phyloP scores from a whole-genome alignment of 208 protist species.

The Cochliopodium minus region DNA sequence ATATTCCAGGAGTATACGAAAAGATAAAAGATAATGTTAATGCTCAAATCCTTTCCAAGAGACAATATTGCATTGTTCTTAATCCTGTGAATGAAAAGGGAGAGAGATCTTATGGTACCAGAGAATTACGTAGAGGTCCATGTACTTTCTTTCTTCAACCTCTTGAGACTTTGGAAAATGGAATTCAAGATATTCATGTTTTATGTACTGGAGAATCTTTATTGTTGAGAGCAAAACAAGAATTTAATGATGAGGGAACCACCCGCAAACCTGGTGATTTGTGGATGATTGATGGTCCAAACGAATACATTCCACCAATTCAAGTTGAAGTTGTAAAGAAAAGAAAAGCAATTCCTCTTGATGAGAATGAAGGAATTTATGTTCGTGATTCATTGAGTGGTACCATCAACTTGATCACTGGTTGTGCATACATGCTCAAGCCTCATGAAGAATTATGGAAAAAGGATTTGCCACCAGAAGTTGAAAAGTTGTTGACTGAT shows the following conservation, averaged over 20 bases:
- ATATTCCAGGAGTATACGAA: conserved; percentile 53
- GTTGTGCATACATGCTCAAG: conserved; percentile 46
- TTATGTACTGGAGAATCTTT: conserved; percentile 37
- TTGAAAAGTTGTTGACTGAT: conserved; percentile 59
- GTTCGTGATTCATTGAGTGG: conserved; percentile 70
- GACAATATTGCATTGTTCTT: conserved; percentile 71
- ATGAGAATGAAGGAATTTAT: conserved; percentile 90
- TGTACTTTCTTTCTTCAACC: conserved; percentile 43
- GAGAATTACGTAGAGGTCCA: conserved; percentile 26
- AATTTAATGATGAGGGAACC: conserved; percentile 29
- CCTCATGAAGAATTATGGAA: conserved; percentile 54
- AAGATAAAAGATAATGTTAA: conserved; percentile 22
- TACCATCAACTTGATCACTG: conserved; percentile 57
- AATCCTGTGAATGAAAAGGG: conserved; percentile 47
- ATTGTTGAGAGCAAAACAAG: conserved; percentile 34
- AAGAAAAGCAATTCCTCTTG: conserved; percentile 67
- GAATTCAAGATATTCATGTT: conserved; percentile 25
- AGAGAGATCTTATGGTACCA: conserved; percentile 11
- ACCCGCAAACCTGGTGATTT: conserved; percentile 65
- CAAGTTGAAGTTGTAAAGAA: conserved; percentile 66
- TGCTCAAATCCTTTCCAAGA: conserved; percentile 49
- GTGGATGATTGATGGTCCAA: conserved; percentile 79
- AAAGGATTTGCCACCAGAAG: conserved; percentile 42
- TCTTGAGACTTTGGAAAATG: conserved; percentile 30
- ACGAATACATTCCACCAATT: conserved; percentile 64